These are phyloP conservation scores for Plasmodium relictum DNA, from an alignment of 169 alveolate species.

Conservation along the genomic window DNA sequence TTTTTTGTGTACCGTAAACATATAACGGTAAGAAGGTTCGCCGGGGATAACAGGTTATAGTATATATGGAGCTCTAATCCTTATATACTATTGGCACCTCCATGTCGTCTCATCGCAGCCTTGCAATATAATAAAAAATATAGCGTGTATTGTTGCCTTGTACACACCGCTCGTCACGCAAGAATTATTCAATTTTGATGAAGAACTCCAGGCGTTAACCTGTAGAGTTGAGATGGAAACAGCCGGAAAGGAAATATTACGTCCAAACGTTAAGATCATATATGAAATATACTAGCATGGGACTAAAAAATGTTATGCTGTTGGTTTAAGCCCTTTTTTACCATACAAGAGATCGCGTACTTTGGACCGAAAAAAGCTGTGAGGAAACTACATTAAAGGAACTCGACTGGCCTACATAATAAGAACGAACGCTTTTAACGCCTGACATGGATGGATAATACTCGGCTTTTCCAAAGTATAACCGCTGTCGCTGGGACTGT, in stretches of 20 bases:
- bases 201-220: conserved; percentile 26
- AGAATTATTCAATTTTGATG: neutral
- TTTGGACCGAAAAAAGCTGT: conserved; percentile 18
- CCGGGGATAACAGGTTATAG: conserved; percentile 86
- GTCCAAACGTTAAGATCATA: conserved; percentile 11
- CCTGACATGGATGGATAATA: conserved; percentile 27
- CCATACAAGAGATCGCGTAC: conserved; percentile 29
- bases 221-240: conserved; percentile 27
- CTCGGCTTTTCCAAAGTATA: conserved; percentile 24
- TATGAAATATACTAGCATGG: conserved; percentile 25
- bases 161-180: conserved; percentile 28
- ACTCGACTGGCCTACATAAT: conserved; percentile 26
- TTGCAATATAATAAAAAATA: conserved; percentile 4
- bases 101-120: conserved; percentile 88
- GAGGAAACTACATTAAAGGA: conserved; percentile 26
- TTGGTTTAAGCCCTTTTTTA: conserved; percentile 24
- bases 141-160: conserved; percentile 28
- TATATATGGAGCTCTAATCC: conserved; percentile 79
- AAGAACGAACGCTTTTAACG: conserved; percentile 25
- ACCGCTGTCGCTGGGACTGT: conserved; percentile 33
- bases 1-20: conserved; percentile 27
- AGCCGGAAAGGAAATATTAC: conserved; percentile 23
- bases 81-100: conserved; percentile 81
- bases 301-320: conserved; percentile 21
- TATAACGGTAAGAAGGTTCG: conserved; percentile 77